Evolutionary conservation across 441 rosid genomes (phyloP).

Genomic region (Adansonia madagascariensis): DNA sequence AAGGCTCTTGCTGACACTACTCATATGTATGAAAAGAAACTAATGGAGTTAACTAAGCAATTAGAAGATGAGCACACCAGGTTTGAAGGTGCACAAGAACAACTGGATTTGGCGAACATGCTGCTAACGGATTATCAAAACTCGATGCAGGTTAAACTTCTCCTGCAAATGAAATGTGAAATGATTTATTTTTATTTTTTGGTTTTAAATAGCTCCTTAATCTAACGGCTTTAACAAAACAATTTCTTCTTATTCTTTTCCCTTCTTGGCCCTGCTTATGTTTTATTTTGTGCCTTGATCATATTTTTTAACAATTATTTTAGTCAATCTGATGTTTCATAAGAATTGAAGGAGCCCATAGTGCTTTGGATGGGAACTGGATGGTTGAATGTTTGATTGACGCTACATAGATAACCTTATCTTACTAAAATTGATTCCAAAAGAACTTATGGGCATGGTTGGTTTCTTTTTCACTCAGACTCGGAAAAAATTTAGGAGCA

Average conservation of each 20-base stretch:
- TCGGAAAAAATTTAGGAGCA: neutral
- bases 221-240: neutral
- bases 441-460: neutral
- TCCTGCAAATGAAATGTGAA: constrained; percentile 18
- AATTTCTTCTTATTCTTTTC: neutral
- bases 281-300: neutral
- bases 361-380: neutral
- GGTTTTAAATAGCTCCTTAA: neutral
- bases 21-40: constrained; percentile 68
- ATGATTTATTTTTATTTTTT: neutral
- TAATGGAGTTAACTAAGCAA: constrained; percentile 60
- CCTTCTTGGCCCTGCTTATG: neutral
- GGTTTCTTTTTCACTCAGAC: constrained; percentile 4
- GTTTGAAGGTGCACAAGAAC: constrained; percentile 58
- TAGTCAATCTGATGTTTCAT: neutral
- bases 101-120: constrained; percentile 49
- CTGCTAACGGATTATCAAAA: constrained; percentile 57
- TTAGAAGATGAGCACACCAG: constrained; percentile 54
- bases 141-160: constrained; percentile 58
- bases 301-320: neutral
- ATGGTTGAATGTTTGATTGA: neutral
- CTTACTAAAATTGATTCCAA: too few relatives aligned
- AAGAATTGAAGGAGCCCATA: neutral
- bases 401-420: neutral
- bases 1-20: constrained; percentile 76